Conservation (phyloP, 345 rosid genomes). For the Brassica napus region Da-Ae NC_063443.1:12148501-12149000, state of each 20-base stretch:
- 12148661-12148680: too few relatives aligned
- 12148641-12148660: too few relatives aligned
- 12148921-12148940: slow-evolving; percentile 64
- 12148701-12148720: too few relatives aligned
- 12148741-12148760: not conserved
- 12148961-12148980: slow-evolving; percentile 31
- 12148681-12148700: too few relatives aligned
- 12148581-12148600: not conserved
- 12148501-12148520: not conserved
- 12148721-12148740: too few relatives aligned
- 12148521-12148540: not conserved
- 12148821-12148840: not conserved
- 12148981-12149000: slow-evolving; percentile 22
- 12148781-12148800: not conserved
- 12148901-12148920: slow-evolving; percentile 49
- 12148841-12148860: not conserved
- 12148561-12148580: not conserved
- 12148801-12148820: not conserved
- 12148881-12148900: slow-evolving; percentile 2
- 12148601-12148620: too few relatives aligned
- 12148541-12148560: not conserved
- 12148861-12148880: not conserved
- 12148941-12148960: slow-evolving; percentile 81
- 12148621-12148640: too few relatives aligned
- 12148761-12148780: not conserved